Percentiles rank a stretch among this genome's conserved stretches.
Evolutionary conservation across 257 asterid species (phyloP).

Genomic region (Jasminum sambac): DNA sequence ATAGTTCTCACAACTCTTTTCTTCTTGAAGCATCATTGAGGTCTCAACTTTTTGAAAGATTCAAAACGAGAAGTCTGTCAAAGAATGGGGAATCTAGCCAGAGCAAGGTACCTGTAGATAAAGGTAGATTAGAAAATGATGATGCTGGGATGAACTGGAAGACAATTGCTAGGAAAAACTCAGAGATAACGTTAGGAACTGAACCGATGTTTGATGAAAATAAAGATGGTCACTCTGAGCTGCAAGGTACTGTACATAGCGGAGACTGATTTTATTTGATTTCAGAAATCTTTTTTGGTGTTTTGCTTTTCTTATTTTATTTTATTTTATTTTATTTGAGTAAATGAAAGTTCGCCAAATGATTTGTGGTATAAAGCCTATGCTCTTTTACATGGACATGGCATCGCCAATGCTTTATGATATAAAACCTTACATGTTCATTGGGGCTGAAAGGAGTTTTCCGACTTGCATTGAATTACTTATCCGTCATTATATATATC

Average conservation of each 20-base stretch:
- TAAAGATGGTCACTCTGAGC: constrained; percentile 24
- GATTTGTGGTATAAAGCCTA: background rate
- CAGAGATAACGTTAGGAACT: constrained; percentile 6
- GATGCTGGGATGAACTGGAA: constrained; percentile 23
- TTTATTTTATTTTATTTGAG: background rate
- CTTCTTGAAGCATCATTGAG: constrained; percentile 55
- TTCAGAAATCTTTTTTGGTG: background rate
- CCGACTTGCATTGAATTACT: background rate
- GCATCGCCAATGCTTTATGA: background rate
- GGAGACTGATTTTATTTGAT: constrained; percentile 4
- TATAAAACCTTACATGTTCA: background rate
- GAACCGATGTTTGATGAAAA: constrained; percentile 20
- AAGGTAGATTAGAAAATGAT: constrained; percentile 25
- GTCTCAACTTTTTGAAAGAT: constrained; percentile 50
- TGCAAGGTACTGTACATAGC: constrained; percentile 31
- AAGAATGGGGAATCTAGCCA: constrained; percentile 25
- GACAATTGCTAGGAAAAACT: background rate
- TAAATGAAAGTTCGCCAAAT: background rate
- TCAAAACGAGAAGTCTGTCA: constrained; percentile 34
- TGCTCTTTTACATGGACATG: too few relatives aligned
- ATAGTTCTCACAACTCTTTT: constrained; percentile 38
- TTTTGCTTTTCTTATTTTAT: background rate
- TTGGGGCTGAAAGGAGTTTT: background rate
- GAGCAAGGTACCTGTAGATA: constrained; percentile 26
- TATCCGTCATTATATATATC: background rate